Base-by-base conservation (phyloP, 192 early-diverging fungal genomes). In the Funneliformis mosseae region DNA sequence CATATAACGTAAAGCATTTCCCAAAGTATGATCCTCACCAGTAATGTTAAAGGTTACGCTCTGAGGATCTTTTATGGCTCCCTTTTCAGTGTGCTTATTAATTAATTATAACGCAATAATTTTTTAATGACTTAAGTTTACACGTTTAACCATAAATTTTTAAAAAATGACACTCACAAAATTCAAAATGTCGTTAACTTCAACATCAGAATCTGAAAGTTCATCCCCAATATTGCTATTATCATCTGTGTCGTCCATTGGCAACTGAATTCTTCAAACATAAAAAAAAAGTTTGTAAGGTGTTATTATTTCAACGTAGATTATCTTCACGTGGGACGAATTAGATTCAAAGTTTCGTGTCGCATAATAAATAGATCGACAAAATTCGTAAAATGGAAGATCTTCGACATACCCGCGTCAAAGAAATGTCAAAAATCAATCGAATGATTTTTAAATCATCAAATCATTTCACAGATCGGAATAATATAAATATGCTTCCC, bases 1-100 rank as follows among this genome's bases (percentile, higher is more conserved):
- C 62, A 93, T 87, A 89, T 95, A 97, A 78, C 98, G 92, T 62
- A 99, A 88, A 2, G 96, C 84, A 86, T 98, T 98, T 68, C 97
- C 97, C 8, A 99, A 88, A 4, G 98, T 99, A 83, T 99, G 98
- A 85, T 98, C 98, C 85, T 99, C 97, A 79, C 97, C 94, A 81
- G 90, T 89, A 74, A 99, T 89, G 43, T 87, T 90, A 78, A 99
- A 98, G 1, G 98, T 98, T 18, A 69, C 10, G 41, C 67, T 42
- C 18, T 18, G 27, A 18, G 67, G 67, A 27, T 69, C 67, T 21
- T 1, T 5, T 55, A 55, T 18, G 1, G 50, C 6, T 7, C 50
- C 50, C 2, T 55, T 55, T 7, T 55, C 50, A 5, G 50, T 55
- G 50, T 55, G 16, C 50, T 55, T 55, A 21, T 21, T n/a, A n/a